These are phyloP conservation scores for Cinnamomum micranthum DNA, from an alignment of 164 flowering plant genomes.

Conservation along the genomic window DNA sequence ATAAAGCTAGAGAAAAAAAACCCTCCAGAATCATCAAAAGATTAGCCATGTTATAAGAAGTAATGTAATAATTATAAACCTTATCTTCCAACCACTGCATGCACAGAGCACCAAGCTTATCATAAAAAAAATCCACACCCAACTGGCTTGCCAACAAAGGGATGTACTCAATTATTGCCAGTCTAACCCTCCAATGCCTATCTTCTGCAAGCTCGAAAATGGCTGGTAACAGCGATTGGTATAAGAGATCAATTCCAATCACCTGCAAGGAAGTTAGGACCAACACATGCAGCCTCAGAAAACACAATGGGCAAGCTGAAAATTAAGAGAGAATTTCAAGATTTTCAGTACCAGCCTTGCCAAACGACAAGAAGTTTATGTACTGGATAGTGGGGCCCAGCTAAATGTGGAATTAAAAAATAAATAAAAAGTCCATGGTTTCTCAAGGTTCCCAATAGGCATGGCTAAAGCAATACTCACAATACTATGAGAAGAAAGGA, in stretches of 20 bases:
- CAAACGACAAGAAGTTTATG: not conserved
- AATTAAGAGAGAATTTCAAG: not conserved
- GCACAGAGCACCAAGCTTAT: conserved; percentile 89
- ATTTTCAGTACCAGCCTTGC: not conserved
- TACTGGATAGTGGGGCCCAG: not conserved
- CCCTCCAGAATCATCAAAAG: not conserved
- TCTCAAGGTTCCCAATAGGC: not conserved
- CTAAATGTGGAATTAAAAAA: not conserved
- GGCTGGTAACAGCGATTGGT: conserved; percentile 88
- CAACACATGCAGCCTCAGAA: not conserved
- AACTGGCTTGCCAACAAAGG: conserved; percentile 93
- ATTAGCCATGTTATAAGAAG: not conserved
- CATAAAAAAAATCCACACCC: conserved; percentile 94
- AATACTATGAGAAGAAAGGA: not conserved
- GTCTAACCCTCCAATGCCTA: conserved; percentile 96
- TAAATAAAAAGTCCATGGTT: too few relatives aligned
- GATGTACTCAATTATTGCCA: conserved; percentile 91
- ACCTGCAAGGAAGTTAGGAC: conserved; percentile 47
- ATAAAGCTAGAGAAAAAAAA: not conserved
- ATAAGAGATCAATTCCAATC: conserved; percentile 91
- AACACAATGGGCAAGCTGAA: not conserved
- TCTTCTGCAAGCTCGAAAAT: conserved; percentile 99
- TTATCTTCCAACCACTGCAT: conserved; percentile 85
- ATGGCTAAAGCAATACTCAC: not conserved
- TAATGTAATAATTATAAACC: conserved; percentile 32